Evolutionary conservation across 2,329 filamentous ascomycete genomes (phyloP).

Genomic region (Immersiporthe knoxdaviesiana): DNA sequence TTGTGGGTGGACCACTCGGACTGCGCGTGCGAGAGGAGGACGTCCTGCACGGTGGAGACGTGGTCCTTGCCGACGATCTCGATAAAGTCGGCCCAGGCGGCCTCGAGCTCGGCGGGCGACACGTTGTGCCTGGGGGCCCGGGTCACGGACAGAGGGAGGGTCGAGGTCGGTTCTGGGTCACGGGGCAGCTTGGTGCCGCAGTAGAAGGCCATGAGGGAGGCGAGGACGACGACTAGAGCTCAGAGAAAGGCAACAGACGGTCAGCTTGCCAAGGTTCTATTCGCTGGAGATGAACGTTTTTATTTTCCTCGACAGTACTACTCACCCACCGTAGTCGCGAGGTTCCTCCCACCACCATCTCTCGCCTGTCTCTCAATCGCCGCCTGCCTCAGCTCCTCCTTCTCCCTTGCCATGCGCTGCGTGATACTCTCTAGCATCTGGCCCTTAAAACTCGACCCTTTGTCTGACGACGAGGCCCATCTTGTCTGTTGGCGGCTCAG

Average conservation of each 20-base stretch:
- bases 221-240: constrained; percentile 54
- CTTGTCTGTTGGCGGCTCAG: constrained; percentile 10
- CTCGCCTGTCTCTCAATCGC: constrained; percentile 44
- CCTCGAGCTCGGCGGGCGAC: constrained; percentile 66
- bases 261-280: neutral
- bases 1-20: constrained; percentile 62
- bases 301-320: neutral
- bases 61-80: constrained; percentile 66
- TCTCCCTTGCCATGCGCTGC: constrained; percentile 53
- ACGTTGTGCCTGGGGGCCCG: constrained; percentile 59
- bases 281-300: neutral
- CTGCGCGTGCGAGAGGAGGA: constrained; percentile 60
- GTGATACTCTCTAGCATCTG: constrained; percentile 59
- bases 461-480: constrained; percentile 28
- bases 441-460: constrained; percentile 48
- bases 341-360: constrained; percentile 43
- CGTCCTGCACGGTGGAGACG: constrained; percentile 61
- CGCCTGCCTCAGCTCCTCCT: constrained; percentile 49
- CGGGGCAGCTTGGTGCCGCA: constrained; percentile 60
- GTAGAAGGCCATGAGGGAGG: constrained; percentile 59
- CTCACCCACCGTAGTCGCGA: constrained; percentile 53
- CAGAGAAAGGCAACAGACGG: neutral
- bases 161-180: constrained; percentile 57
- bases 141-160: constrained; percentile 58
- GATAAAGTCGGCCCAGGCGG: constrained; percentile 71